Base-by-base conservation (phyloP, 208 protist genomes). In the Jaenimonas drosophilae region DNA sequence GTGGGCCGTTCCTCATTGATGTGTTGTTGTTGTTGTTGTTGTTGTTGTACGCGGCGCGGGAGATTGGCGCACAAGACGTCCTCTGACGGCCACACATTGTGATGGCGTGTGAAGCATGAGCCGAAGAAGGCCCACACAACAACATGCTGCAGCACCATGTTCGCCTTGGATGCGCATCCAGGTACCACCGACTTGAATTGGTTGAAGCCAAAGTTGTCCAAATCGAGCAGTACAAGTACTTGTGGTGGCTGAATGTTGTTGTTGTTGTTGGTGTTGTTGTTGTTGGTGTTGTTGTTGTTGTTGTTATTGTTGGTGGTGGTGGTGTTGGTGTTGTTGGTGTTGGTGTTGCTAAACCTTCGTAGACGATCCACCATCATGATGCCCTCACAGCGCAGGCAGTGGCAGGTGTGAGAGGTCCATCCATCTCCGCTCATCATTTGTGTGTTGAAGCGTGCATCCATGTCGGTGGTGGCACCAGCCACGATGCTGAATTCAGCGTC, bases 171-270 rank as follows among this genome's bases (percentile, higher is more conserved):
- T 16, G 23, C 5, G 6, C 16, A 9, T 5, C 24, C 4, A 9
- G 73, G 70, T 1, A 68, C 64, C 2, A 76, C 54, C 0, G 74
- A 76, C 54, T 85, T 85, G 59, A 93, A 87, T 29, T 93, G 84
- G 46, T 86, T 85, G 46, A 86, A 93, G 27, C 84, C 84, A 49
- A 77, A 93, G 55, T 93, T 93, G 31, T 93, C 84, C 36, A 93
- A 54, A 40, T 93, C 84, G n/a, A 93, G 47, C 14, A 93, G 54
- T 5, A 93, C 62, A 1, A 93, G 59, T 6, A 89, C 56, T n/a
- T n/a, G 4, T 66, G 43, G 3, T 36, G 44, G 3, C 20, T 19
- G n/a, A 17, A 19, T 17, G 23, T 17, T 20, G 4, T n/a, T 17
- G 11, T 38, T 12, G 9, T 54, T 30, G 41, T 14, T 9, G 6